These are phyloP conservation scores for Orychophragmus violaceus DNA, from an alignment of 345 rosid species.

Conservation along the genomic window DNA sequence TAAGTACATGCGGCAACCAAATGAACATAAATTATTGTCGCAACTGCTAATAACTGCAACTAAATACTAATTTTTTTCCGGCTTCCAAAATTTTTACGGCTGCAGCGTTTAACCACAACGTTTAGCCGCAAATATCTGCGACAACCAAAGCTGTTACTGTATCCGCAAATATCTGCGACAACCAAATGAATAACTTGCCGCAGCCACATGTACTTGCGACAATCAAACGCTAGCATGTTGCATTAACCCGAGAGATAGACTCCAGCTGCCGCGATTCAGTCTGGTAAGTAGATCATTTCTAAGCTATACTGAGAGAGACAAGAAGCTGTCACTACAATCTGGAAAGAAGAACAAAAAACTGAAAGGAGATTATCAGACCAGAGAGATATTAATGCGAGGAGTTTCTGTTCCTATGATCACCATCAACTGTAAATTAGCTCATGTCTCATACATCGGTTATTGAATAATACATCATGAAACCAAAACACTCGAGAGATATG, in stretches of 20 bases:
- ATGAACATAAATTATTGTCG: too few relatives aligned
- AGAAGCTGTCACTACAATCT: neutral
- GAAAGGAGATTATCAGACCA: neutral
- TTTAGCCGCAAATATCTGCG: too few relatives aligned
- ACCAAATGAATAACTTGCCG: too few relatives aligned
- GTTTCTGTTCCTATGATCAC: neutral
- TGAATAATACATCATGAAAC: slow-evolving; percentile 17
- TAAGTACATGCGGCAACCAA: too few relatives aligned
- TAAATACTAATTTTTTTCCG: too few relatives aligned
- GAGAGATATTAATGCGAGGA: neutral
- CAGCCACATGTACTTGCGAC: too few relatives aligned
- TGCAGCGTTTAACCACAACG: too few relatives aligned
- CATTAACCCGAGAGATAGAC: neutral
- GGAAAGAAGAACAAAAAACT: neutral
- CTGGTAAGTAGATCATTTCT: neutral
- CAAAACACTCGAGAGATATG: slow-evolving; percentile 23
- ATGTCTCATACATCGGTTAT: too few relatives aligned
- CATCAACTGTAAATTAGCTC: slow-evolving; percentile 9
- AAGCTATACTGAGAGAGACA: neutral
- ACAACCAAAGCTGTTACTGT: too few relatives aligned
- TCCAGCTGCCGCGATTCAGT: neutral
- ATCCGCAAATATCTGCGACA: too few relatives aligned
- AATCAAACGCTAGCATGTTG: neutral
- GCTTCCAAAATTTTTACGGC: too few relatives aligned
- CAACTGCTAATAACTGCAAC: too few relatives aligned